Conservation (phyloP, 1,139 yeast species). For the Yamadazyma taylorii region DNA sequence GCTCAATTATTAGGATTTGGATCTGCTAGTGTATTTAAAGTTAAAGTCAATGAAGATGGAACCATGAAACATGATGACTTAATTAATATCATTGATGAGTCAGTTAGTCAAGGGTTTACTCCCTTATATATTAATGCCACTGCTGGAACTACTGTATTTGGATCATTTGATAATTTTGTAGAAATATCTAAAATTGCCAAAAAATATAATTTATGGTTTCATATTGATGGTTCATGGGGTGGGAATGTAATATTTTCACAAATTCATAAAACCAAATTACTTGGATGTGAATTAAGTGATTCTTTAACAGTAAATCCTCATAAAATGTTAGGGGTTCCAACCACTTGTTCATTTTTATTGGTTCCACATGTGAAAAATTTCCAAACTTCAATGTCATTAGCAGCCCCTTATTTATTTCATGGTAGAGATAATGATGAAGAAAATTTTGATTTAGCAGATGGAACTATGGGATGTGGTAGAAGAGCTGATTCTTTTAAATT, state of each 20-base stretch:
- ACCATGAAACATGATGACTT: slow-evolving; percentile 53
- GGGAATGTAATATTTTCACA: slow-evolving; percentile 75
- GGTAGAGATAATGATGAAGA: slow-evolving; percentile 53
- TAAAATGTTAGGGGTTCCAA: slow-evolving; percentile 88
- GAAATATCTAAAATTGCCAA: slow-evolving; percentile 57
- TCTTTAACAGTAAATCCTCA: slow-evolving; percentile 87
- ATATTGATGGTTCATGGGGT: slow-evolving; percentile 92
- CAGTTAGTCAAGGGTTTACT: slow-evolving; percentile 55
- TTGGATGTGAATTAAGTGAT: slow-evolving; percentile 67
- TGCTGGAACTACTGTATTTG: slow-evolving; percentile 89
- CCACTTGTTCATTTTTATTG: slow-evolving; percentile 78
- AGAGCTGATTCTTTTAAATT: slow-evolving; percentile 80
- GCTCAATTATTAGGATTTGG: slow-evolving; percentile 81
- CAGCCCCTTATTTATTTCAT: slow-evolving; percentile 84
- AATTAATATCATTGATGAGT: slow-evolving; percentile 42
- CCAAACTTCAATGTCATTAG: slow-evolving; percentile 70
- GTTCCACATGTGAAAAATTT: slow-evolving; percentile 67
- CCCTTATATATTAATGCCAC: slow-evolving; percentile 81
- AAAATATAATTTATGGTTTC: slow-evolving; percentile 65
- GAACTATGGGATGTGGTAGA: slow-evolving; percentile 92
- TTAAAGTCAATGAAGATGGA: slow-evolving; percentile 58
- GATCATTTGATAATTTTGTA: slow-evolving; percentile 72
- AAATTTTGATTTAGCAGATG: slow-evolving; percentile 80
- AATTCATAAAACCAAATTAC: slow-evolving; percentile 45
- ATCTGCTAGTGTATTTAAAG: slow-evolving; percentile 59